Evolutionary conservation across 768 basidiomycete species (phyloP), one percentile per base, ranked within the genome.

Genomic region (Mycena vitilis): DNA sequence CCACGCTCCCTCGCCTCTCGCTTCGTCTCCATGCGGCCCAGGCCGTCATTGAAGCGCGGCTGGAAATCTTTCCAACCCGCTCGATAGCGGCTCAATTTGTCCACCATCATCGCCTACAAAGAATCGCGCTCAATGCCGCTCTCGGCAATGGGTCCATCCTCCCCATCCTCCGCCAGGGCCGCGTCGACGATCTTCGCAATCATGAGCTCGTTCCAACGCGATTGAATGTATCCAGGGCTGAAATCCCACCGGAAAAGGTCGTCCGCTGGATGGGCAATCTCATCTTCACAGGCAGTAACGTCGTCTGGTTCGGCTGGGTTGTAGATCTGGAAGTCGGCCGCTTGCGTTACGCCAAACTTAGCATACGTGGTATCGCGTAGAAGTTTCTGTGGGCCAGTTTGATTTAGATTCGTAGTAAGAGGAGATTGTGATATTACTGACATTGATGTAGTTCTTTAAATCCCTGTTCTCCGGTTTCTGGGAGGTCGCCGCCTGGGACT

Each of bases 211-310:
- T 70, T 70, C 65, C 65, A 66, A 30, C 65, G 56, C 23, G 65
- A 70, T 37, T 55, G n/a, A 20, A 10, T 38, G 44, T 70, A 70
- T 59, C 65, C 65, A 48, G 65, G n/a, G 30, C 52, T 25, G 34
- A 66, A 70, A 44, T 70, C 56, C 69, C 69, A 66, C 60, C 63
- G 65, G 45, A 49, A 65, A 51, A 42, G 48, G 56, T 45, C 53
- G 11, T 57, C 34, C 25, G 57, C 22, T 23, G 65, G 60, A 63
- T 59, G 57, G 30, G 13, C 42, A 34, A 57, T 20, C 0, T 45
- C 65, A 5, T 54, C n/a, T 51, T 62, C 57, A 57, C 59, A 66
- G 36, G 60, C 56, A 22, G 37, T 44, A 37, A 66, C 69, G 18
- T 59, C 38, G 22, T 37, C 42, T 30, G 10, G 15, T 45, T 49